Evolutionary conservation across 2,329 filamentous ascomycete species (phyloP), one percentile per base, ranked within the genome.

Genomic region (Penicillium polonicum): DNA sequence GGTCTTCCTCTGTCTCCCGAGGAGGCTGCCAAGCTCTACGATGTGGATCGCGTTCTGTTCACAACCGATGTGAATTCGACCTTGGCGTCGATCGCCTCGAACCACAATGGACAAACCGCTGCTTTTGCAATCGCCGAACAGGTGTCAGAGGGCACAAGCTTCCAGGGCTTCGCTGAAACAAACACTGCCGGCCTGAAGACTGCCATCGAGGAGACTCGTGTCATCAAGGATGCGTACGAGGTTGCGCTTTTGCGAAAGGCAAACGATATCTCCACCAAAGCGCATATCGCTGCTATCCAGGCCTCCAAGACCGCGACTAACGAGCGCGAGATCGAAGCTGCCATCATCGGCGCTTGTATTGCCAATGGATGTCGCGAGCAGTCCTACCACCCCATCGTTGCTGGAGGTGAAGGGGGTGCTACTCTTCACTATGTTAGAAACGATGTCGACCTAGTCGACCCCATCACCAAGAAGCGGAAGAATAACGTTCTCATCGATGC

Each of bases 311-410:
- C 72, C 1, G 84, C 92, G 60, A 80, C 75, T 19, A 95, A 90
- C 65, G 93, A 99, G 78, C 85, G 89, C 36, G 86, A 97, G 65
- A 83, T 96, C 27, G 89, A 96, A 70, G 91, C 89, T 43, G 78
- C 88, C 12, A 96, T 96, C 70, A 79, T 88, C 25, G 82, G 85
- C 35, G 83, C 84, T 23, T 96, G 91, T 72, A 86, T 90, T 49
- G 82, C 87, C 8, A 80, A 83, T 52, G 89, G 89, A 60, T 88
- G 90, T 4, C 89, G 88, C 62, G 80, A 85, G 50, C 90, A 96
- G 78, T 87, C 93, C 0, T 99, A 99, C 72, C 85, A 88, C 46
- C 84, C 92, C n/a, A 97, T 99, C 65, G 91, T 90, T 45, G 93
- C 90, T 2, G 86, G 89, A 1, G 93, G 93, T 1, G 71, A 80